Evolutionary conservation across 2,329 filamentous ascomycete species (phyloP).

Genomic region (Pyrenophora teres): DNA sequence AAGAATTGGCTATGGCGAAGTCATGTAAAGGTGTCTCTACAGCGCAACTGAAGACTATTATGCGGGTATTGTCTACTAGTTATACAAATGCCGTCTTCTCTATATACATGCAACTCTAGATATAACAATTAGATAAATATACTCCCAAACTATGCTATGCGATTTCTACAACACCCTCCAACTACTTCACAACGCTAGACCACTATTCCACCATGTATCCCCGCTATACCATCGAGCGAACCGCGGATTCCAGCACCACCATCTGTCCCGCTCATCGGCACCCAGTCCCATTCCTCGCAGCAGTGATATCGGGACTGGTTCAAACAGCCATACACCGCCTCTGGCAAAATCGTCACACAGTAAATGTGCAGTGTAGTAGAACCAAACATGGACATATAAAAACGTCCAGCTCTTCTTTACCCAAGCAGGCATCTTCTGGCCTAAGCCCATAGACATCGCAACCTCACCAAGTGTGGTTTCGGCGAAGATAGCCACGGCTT

Average conservation of each 20-base stretch:
- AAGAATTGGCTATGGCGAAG: too few relatives aligned
- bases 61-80: too few relatives aligned
- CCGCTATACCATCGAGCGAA: constrained; percentile 65
- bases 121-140: background rate
- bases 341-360: constrained; percentile 78
- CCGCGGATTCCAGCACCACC: constrained; percentile 68
- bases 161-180: background rate
- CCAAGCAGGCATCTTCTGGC: constrained; percentile 50
- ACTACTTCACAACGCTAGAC: constrained; percentile 49
- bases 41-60: too few relatives aligned
- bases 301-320: constrained; percentile 78
- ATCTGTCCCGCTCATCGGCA: constrained; percentile 59
- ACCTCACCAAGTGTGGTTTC: constrained; percentile 51
- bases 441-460: constrained; percentile 43
- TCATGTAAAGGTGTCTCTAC: too few relatives aligned
- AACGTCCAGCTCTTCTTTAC: constrained; percentile 63
- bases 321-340: constrained; percentile 76
- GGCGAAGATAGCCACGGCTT: constrained; percentile 67
- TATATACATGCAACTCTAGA: too few relatives aligned
- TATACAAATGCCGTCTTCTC: too few relatives aligned
- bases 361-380: constrained; percentile 66
- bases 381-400: constrained; percentile 66
- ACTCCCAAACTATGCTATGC: background rate
- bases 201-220: constrained; percentile 67
- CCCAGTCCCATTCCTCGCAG: constrained; percentile 71